These are phyloP conservation scores for Coprinellus micaceus DNA, from an alignment of 768 basidiomycete genomes.

Conservation along the genomic window DNA sequence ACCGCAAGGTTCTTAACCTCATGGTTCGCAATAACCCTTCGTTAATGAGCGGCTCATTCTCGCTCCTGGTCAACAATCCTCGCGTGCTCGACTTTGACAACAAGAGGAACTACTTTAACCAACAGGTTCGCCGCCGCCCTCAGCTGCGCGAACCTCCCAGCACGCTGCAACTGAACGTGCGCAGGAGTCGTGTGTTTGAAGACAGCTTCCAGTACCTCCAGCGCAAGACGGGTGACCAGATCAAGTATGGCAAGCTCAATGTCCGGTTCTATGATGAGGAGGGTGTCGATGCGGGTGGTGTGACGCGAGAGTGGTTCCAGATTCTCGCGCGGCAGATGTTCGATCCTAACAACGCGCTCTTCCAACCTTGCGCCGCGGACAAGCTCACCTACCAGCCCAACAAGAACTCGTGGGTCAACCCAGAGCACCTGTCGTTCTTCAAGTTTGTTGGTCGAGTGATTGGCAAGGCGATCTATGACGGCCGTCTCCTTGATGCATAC, in stretches of 20 bases:
- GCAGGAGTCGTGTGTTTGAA: slow-evolving; percentile 90
- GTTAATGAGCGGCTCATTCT: slow-evolving; percentile 97
- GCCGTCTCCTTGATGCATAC: slow-evolving; percentile 93
- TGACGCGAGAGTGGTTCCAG: slow-evolving; percentile 98
- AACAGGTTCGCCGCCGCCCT: slow-evolving; percentile 84
- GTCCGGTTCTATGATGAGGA: slow-evolving; percentile 96
- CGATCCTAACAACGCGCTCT: slow-evolving; percentile 96
- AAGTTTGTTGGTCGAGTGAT: slow-evolving; percentile 97
- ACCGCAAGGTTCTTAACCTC: slow-evolving; percentile 89
- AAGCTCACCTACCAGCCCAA: slow-evolving; percentile 94
- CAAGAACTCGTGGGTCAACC: slow-evolving; percentile 90
- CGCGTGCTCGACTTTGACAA: slow-evolving; percentile 98
- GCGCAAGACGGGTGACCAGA: slow-evolving; percentile 88
- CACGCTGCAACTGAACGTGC: slow-evolving; percentile 85
- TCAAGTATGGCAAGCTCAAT: slow-evolving; percentile 96
- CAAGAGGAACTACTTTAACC: slow-evolving; percentile 94
- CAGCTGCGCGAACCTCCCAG: slow-evolving; percentile 69
- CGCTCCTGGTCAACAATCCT: slow-evolving; percentile 91
- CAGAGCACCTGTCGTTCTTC: slow-evolving; percentile 96
- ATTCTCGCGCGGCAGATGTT: slow-evolving; percentile 98
- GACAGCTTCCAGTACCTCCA: slow-evolving; percentile 94
- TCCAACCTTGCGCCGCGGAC: slow-evolving; percentile 97
- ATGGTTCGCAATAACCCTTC: slow-evolving; percentile 99
- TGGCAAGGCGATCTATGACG: slow-evolving; percentile 96
- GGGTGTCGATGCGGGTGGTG: slow-evolving; percentile 97